These are phyloP conservation scores for Asclepias syriaca DNA, from an alignment of 257 asterid species.

Conservation along the genomic window DNA sequence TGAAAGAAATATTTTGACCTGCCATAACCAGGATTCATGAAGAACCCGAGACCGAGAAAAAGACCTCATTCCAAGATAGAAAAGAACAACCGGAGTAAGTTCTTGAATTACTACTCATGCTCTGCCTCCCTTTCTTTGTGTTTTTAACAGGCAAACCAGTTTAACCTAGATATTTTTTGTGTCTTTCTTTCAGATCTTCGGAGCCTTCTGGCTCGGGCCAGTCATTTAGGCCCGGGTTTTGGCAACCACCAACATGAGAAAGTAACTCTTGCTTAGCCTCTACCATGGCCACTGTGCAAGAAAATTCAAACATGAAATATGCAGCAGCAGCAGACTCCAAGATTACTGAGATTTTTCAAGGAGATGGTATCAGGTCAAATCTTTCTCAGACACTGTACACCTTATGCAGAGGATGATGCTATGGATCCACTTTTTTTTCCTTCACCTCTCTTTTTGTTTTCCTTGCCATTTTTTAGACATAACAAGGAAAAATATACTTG, in stretches of 20 bases:
- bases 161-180: background rate
- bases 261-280: background rate
- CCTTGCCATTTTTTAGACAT: background rate
- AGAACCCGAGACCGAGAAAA: slow-evolving; percentile 27
- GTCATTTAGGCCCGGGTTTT: slow-evolving; percentile 86
- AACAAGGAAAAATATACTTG: background rate
- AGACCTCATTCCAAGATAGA: slow-evolving; percentile 20
- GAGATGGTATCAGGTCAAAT: background rate
- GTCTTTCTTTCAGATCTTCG: slow-evolving; percentile 47
- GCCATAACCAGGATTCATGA: slow-evolving; percentile 21
- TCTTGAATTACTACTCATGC: background rate
- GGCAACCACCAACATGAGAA: slow-evolving; percentile 83
- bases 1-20: slow-evolving; percentile 8
- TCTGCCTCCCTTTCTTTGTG: background rate
- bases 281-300: background rate
- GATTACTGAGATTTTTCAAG: background rate
- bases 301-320: background rate
- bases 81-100: slow-evolving; percentile 40
- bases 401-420: background rate
- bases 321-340: background rate
- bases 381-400: background rate
- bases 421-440: background rate
- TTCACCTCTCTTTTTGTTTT: too few species aligned
- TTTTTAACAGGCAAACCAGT: background rate
- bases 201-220: slow-evolving; percentile 89